A percentile compares a stretch with the other conserved stretches of the same genome.
phyloP scores from a whole-genome alignment of 2,329 filamentous ascomycete genomes.

The Trichoderma brevicompactum region DNA sequence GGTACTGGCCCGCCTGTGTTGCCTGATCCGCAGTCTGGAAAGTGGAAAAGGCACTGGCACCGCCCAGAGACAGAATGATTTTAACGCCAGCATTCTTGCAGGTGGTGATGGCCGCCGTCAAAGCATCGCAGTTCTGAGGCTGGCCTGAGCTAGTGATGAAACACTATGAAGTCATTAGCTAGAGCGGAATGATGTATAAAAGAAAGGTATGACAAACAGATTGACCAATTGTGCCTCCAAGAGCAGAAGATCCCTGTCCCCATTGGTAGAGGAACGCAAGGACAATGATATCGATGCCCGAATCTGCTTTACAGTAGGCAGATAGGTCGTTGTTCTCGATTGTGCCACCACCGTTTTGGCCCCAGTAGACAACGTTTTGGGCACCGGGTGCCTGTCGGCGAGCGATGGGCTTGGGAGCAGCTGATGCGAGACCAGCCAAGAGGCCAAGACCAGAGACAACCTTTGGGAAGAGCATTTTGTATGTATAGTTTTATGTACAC shows the following conservation, averaged over 20 bases:
- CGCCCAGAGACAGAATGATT: conserved; percentile 31
- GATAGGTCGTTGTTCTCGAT: conserved; percentile 44
- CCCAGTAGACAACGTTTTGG: conserved; percentile 41
- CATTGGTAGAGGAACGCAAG: conserved; percentile 48
- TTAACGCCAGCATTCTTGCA: conserved; percentile 31
- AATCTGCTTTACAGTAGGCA: neutral
- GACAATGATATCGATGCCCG: conserved; percentile 49
- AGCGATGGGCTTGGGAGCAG: conserved; percentile 24
- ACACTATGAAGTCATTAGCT: conserved; percentile 32
- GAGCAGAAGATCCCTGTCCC: conserved; percentile 42
- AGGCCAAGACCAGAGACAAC: conserved; percentile 15
- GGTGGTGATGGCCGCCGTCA: conserved; percentile 26
- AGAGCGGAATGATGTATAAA: neutral
- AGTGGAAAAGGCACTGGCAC: conserved; percentile 27
- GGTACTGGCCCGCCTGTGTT: conserved; percentile 29
- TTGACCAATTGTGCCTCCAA: conserved; percentile 47
- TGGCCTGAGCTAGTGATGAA: conserved; percentile 40
- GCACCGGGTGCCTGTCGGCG: conserved; percentile 31
- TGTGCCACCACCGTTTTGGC: conserved; percentile 35
- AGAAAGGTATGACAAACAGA: conserved; percentile 27
- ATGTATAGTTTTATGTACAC: conserved; percentile 15
- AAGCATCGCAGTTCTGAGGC: conserved; percentile 36
- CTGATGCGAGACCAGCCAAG: conserved; percentile 24
- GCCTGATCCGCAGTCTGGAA: conserved; percentile 28
- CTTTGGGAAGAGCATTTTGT: conserved; percentile 27